Conservation (phyloP, 2,329 filamentous ascomycete species). For the Pseudogymnoascus sp. region DNA sequence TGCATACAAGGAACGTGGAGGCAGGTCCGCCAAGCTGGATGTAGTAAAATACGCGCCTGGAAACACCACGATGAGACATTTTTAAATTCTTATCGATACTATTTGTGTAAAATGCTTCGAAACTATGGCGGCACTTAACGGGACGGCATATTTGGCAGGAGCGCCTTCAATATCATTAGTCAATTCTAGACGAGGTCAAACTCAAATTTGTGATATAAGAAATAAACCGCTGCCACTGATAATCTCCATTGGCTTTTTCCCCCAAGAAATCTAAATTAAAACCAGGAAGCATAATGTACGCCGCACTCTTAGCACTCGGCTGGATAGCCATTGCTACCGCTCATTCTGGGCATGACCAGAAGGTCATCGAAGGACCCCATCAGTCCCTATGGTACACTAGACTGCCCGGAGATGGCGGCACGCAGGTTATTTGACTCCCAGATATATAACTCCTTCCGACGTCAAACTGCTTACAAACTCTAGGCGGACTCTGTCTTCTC, state of each 20-base stretch:
- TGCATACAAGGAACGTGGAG: background rate
- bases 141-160: background rate
- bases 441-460: background rate
- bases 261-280: background rate
- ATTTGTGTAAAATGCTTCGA: background rate
- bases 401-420: constrained; percentile 75
- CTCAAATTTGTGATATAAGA: background rate
- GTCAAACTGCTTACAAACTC: background rate
- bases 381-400: constrained; percentile 75
- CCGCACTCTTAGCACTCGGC: background rate
- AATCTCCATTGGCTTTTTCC: background rate
- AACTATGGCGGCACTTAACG: background rate
- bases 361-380: constrained; percentile 51
- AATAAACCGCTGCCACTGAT: background rate
- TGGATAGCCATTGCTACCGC: background rate
- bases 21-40: background rate
- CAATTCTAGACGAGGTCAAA: background rate
- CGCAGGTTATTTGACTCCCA: constrained; percentile 48
- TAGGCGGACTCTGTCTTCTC: constrained; percentile 84
- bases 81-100: background rate
- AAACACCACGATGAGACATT: background rate
- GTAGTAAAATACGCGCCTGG: background rate
- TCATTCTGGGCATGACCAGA: constrained; percentile 15
- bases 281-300: background rate
- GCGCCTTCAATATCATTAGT: background rate